Conservation (phyloP, 805 yeast genomes). For the Candida ulmi region DNA sequence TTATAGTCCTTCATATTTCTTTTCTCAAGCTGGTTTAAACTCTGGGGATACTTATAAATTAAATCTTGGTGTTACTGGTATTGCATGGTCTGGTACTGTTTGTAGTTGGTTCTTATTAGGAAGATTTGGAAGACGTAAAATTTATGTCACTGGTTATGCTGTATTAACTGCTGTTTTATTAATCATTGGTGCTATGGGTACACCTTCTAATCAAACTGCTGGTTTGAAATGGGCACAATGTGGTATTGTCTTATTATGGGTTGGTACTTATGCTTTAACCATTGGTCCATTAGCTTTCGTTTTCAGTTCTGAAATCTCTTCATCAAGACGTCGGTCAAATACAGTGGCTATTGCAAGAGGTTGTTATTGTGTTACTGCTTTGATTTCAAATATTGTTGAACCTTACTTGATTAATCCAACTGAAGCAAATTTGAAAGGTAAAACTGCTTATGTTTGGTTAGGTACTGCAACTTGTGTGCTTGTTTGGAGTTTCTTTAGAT, state of each 20-base stretch:
- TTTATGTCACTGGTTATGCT: conserved; percentile 24
- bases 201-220: conserved; percentile 8
- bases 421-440: conserved; percentile 42
- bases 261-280: conserved; percentile 27
- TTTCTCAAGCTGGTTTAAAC: conserved; percentile 41
- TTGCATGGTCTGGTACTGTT: conserved; percentile 27
- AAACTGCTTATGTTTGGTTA: conserved; percentile 41
- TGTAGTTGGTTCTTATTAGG: conserved; percentile 27
- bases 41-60: conserved; percentile 25
- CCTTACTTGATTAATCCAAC: conserved; percentile 48
- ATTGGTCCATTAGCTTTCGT: conserved; percentile 36
- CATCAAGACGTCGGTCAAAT: conserved; percentile 35
- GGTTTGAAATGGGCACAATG: conserved; percentile 18
- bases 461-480: conserved; percentile 15
- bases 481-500: conserved; percentile 42
- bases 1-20: conserved; percentile 42
- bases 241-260: conserved; percentile 16
- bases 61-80: conserved; percentile 28
- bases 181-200: conserved; percentile 12
- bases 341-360: conserved; percentile 30
- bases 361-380: conserved; percentile 25
- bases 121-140: conserved; percentile 26
- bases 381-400: conserved; percentile 32
- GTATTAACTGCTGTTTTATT: conserved; percentile 15
- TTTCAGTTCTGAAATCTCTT: conserved; percentile 32